Evolutionary conservation across 2,329 filamentous ascomycete genomes (phyloP), one percentile per base, ranked within the genome.

Genomic region (Venturia asperata): DNA sequence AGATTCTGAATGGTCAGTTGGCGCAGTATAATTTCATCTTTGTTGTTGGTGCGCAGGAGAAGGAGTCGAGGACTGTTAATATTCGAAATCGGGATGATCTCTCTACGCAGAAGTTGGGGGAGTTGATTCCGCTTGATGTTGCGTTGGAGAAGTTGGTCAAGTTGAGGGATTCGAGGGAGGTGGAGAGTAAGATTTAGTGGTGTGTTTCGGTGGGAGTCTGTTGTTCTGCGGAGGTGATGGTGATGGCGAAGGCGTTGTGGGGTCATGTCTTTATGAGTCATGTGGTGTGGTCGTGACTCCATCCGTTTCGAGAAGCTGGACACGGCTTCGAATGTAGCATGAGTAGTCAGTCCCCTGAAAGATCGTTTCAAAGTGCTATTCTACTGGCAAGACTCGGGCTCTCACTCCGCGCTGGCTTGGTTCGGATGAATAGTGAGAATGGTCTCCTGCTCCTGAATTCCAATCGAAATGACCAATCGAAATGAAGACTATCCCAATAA

Each of bases 21-120:
- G 82, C 87, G 63, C 87, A 92, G 77, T 93, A 92, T 80, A 92
- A 92, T 80, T 92, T 89, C 76, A 89, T 92, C 71, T 89, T 92
- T 71, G 85, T 88, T 43, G 84, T 88, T 21, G 85, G 85, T 66
- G 85, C 83, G 3, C 78, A 84, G 71, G 85, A 88, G 76, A 82
- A 80, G 74, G 81, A 86, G 68, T 77, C 76, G 24, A 78, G 82
- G 66, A 80, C 81, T 4, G 84, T 87, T 67, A 88, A 87, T 72
- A 85, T 87, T 70, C 79, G 85, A 52, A 87, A 87, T 74, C 78
- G 85, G 63, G 85, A 88, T 70, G 83, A 87, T 69, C 83, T 82
- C 21, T 78, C 79, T 52, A 85, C 83, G 11, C 85, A 87, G 74
- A 81, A 84, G 69, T 80, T 84, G 77, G 85, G 85, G 37, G 80